phyloP scores from a whole-genome alignment of 2,329 filamentous ascomycete genomes.

The Hymenoscyphus fraxineus region DNA sequence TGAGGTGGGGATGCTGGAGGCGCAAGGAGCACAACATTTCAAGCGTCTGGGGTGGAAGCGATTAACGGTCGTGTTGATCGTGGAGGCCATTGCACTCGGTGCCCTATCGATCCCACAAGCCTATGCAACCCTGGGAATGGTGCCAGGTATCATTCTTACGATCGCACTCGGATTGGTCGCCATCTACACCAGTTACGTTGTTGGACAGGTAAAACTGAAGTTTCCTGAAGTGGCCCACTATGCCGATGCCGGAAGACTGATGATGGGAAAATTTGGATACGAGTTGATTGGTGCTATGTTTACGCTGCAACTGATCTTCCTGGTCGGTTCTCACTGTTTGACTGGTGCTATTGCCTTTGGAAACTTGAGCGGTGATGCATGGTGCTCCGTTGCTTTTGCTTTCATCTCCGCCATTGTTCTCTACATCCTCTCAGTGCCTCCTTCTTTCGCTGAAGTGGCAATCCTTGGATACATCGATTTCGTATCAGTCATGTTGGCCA shows the following conservation, averaged over 20 bases:
- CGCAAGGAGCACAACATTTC: constrained; percentile 19
- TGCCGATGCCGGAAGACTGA: constrained; percentile 53
- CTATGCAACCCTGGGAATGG: constrained; percentile 30
- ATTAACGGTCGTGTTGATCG: constrained; percentile 46
- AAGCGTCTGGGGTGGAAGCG: constrained; percentile 44
- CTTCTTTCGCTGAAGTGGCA: constrained; percentile 54
- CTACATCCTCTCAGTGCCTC: constrained; percentile 50
- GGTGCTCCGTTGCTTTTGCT: constrained; percentile 54
- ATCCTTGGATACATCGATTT: constrained; percentile 55
- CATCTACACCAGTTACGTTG: constrained; percentile 41
- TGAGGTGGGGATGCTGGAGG: constrained; percentile 3
- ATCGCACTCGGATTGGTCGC: constrained; percentile 35
- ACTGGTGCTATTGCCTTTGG: constrained; percentile 60
- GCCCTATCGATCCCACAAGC: constrained; percentile 25
- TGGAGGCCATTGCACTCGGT: constrained; percentile 47
- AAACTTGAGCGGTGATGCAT: constrained; percentile 49
- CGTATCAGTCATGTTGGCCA: constrained; percentile 50
- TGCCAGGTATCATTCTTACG: constrained; percentile 26
- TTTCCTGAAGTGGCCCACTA: constrained; percentile 30
- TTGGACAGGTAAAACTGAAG: constrained; percentile 36
- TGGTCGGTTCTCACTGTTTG: constrained; percentile 58
- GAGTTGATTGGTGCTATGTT: constrained; percentile 50
- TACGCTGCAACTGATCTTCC: constrained; percentile 55
- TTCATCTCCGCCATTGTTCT: constrained; percentile 49
- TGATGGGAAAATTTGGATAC: constrained; percentile 48